Conservation (phyloP, 2,329 filamentous ascomycete genomes). For the Botryotinia calthae region DNA sequence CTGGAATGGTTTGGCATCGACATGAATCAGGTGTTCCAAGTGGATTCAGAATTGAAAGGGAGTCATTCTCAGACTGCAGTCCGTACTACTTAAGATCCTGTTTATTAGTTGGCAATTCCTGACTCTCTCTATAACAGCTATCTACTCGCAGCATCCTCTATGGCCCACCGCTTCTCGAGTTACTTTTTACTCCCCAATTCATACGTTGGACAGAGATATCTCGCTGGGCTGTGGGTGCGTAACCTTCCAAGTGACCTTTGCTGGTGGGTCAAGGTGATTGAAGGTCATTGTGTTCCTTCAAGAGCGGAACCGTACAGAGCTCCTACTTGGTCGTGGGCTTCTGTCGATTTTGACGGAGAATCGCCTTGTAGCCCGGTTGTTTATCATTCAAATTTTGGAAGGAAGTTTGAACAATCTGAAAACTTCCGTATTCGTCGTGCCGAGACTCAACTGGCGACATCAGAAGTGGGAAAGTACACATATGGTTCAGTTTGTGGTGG, state of each 20-base stretch:
- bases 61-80: not conserved
- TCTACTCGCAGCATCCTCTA: not conserved
- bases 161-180: not conserved
- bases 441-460: not conserved
- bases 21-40: not conserved
- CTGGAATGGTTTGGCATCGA: not conserved
- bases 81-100: not conserved
- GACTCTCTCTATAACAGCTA: not conserved
- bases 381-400: not conserved
- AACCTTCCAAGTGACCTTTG: not conserved
- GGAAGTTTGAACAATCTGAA: not conserved
- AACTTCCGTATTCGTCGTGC: not conserved
- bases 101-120: not conserved
- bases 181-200: not conserved
- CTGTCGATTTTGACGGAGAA: not conserved
- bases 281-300: not conserved
- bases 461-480: not conserved
- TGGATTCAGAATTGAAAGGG: not conserved
- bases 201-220: not conserved
- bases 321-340: slow-evolving; percentile 5
- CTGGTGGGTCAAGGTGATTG: not conserved
- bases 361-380: not conserved
- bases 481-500: not conserved
- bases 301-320: not conserved
- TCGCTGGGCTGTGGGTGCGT: not conserved